phyloP scores from a whole-genome alignment of 140 eudicot genomes.

The Cichorium intybus region DNA sequence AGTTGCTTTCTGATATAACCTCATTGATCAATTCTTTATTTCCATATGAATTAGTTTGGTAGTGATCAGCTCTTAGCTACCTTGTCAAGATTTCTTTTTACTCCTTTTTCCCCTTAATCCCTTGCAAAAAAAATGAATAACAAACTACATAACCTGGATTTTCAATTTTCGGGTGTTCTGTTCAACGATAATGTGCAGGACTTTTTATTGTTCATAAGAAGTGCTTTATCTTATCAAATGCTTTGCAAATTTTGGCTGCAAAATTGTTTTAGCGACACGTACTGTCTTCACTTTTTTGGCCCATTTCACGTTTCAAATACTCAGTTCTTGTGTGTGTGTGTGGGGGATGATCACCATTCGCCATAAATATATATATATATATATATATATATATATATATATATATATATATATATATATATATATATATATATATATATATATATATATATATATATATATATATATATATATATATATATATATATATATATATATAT shows the following conservation, averaged over 20 bases:
- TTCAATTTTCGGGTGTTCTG: neutral
- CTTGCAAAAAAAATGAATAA: neutral
- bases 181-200: slow-evolving; percentile 1
- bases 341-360: neutral
- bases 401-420: no score
- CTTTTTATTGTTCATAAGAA: neutral
- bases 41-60: neutral
- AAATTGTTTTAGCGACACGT: neutral
- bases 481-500: no score
- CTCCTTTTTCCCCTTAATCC: neutral
- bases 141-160: neutral
- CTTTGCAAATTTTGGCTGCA: neutral
- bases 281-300: neutral
- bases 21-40: slow-evolving; percentile 12
- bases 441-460: no score
- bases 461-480: no score
- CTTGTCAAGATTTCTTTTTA: slow-evolving; percentile 1
- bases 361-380: no score
- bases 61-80: slow-evolving; percentile 7
- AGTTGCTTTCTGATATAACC: slow-evolving; percentile 8
- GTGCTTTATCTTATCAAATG: slow-evolving; percentile 9
- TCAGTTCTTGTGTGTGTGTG: neutral
- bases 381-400: no score
- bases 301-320: neutral
- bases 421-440: no score